These are phyloP conservation scores for Trichophyton verrucosum DNA, from an alignment of 2,329 filamentous ascomycete genomes.

Conservation along the genomic window DNA sequence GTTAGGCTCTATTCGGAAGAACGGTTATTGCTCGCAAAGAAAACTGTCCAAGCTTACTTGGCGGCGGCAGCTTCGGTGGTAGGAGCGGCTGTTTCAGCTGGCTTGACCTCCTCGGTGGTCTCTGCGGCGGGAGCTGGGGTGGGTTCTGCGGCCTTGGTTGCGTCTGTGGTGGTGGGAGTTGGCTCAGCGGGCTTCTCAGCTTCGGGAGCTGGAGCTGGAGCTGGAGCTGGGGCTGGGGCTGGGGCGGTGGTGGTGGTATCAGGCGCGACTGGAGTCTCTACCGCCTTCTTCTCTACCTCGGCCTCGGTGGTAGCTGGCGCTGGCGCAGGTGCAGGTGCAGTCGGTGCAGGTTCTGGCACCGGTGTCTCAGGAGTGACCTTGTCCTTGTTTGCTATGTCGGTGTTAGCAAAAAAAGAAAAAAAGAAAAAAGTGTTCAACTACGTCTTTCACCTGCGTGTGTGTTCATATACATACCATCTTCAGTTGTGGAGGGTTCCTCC, in stretches of 20 bases:
- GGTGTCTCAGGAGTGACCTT: neutral
- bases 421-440: neutral
- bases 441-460: neutral
- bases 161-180: constrained; percentile 3
- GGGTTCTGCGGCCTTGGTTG: constrained; percentile 4
- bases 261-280: neutral
- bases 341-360: neutral
- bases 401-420: neutral
- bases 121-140: neutral
- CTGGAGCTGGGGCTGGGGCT: constrained; percentile 6
- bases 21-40: neutral
- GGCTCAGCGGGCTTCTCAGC: constrained; percentile 6
- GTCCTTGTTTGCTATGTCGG: neutral
- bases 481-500: neutral
- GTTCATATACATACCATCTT: constrained; percentile 13
- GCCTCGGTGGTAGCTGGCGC: too few species aligned
- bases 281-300: neutral
- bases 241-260: constrained; percentile 7
- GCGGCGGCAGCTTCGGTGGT: neutral
- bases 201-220: constrained; percentile 7
- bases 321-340: too few species aligned
- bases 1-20: neutral
- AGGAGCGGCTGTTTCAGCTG: constrained; percentile 3
- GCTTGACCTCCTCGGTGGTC: neutral
- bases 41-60: neutral